Conservation (phyloP, 1,284 basidiomycete genomes). For the Cryptococcus hybrid region DNA sequence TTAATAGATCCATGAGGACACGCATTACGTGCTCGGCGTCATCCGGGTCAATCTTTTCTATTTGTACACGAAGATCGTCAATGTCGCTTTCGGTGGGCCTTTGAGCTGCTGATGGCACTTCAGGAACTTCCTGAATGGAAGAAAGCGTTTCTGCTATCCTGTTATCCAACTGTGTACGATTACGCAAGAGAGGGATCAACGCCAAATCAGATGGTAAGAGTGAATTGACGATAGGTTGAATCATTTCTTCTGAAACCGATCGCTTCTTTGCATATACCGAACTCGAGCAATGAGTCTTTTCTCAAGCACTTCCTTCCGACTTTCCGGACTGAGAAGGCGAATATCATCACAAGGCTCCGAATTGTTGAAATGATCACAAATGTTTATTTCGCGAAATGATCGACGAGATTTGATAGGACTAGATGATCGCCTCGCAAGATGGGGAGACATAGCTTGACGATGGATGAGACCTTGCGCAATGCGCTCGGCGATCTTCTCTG, state of each 20-base stretch:
- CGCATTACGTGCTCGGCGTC: slow-evolving; percentile 12
- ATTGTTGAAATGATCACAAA: neutral
- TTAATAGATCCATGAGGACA: slow-evolving; percentile 12
- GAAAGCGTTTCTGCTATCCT: slow-evolving; percentile 18
- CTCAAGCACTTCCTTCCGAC: slow-evolving; percentile 14
- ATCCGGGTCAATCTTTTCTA: slow-evolving; percentile 16
- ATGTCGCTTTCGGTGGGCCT: slow-evolving; percentile 6
- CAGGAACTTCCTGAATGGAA: neutral
- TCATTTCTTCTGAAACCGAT: slow-evolving; percentile 1
- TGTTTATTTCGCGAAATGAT: neutral
- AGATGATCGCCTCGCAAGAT: neutral
- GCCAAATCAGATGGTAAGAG: slow-evolving; percentile 22
- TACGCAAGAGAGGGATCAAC: slow-evolving; percentile 26
- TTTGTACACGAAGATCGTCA: slow-evolving; percentile 8
- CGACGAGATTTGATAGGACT: neutral
- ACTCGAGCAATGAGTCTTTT: slow-evolving; percentile 16
- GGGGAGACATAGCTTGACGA: slow-evolving; percentile 7
- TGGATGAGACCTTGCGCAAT: neutral
- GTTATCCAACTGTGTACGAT: slow-evolving; percentile 14
- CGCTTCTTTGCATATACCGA: slow-evolving; percentile 6
- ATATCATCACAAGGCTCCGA: slow-evolving; percentile 20
- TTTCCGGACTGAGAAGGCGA: slow-evolving; percentile 18
- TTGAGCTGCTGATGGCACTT: neutral
- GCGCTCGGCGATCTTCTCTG: slow-evolving; percentile 33
- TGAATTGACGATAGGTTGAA: slow-evolving; percentile 11